Evolutionary conservation across 352 stramenopile genomes (phyloP), one percentile per base, ranked within the genome.

Genomic region (Phytophthora nicotianae): DNA sequence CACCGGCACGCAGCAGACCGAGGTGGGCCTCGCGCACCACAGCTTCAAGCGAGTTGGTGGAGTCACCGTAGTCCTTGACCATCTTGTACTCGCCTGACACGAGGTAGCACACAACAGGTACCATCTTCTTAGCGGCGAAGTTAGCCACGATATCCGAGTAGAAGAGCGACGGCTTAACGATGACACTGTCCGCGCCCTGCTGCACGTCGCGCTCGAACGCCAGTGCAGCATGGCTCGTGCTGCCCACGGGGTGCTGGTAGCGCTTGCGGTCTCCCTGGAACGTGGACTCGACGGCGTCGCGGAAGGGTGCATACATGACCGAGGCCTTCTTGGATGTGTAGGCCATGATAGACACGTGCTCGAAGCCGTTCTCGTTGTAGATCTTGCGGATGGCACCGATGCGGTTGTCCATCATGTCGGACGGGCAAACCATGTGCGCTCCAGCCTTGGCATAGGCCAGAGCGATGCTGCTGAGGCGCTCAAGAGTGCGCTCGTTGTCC

Each of bases 51-150:
- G 88, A 93, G 45, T 86, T 62, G 40, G 88, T 92, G 32, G 82
- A 85, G 56, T 86, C 83, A 43, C 86, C 89, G 65, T 96, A 96
- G 74, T 96, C 97, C 74, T 98, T 98, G 50, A 99, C 83, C 97
- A 99, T 99, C 75, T 98, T 97, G 89, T 99, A 99, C 81, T 99
- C 97, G 66, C 97, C 97, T 58, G 91, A 98, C 48, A 99, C 97
- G 68, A 99, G 89, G 85, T 99, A 99, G 58, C 97, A 98, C 24
- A 97, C 94, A 61, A 99, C 97, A 0, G 97, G 97, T 56, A 99
- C 79, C 46, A 83, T 80, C 48, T 96, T 92, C 64, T 90, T 89
- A 58, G 93, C 84, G 29, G 96, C 96, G 35, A 99, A 91, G 55
- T 89, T 83, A 38, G 86, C 79, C 63, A 99, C 98, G 26, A 99